A percentile compares a stretch with the other conserved stretches of the same genome.
Evolutionary conservation across 164 flowering plant species (phyloP).

Genomic region (Stephania yunnanensis): DNA sequence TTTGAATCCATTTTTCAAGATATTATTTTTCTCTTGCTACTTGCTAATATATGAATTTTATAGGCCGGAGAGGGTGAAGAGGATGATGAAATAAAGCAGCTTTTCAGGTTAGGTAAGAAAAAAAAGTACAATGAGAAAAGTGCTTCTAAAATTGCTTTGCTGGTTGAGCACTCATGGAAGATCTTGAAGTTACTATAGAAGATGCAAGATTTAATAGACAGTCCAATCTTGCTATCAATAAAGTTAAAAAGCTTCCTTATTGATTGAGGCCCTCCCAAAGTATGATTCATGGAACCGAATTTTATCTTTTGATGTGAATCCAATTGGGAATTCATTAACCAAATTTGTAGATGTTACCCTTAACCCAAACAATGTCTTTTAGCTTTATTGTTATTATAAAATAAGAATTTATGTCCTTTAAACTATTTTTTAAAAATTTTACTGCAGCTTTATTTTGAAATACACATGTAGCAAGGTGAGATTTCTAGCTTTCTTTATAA

Average conservation of each 20-base stretch:
- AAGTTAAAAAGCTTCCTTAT: slow-evolving; percentile 83
- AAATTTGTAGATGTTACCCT: too few relatives aligned
- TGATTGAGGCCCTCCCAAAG: slow-evolving; percentile 92
- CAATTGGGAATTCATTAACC: too few relatives aligned
- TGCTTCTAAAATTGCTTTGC: slow-evolving; percentile 77
- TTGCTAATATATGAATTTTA: too few relatives aligned
- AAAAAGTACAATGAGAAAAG: slow-evolving; percentile 83
- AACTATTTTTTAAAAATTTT: too few relatives aligned
- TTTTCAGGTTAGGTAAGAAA: slow-evolving; percentile 79
- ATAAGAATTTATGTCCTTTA: too few relatives aligned
- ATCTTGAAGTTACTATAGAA: slow-evolving; percentile 74
- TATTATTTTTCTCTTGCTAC: slow-evolving; percentile 12
- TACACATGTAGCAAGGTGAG: too few relatives aligned
- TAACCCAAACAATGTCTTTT: too few relatives aligned
- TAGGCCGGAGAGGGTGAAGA: too few relatives aligned
- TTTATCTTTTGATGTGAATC: too few relatives aligned
- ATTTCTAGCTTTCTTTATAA: too few relatives aligned
- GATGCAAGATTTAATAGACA: slow-evolving; percentile 59
- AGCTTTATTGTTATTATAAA: too few relatives aligned
- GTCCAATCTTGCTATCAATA: slow-evolving; percentile 81
- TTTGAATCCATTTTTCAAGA: background rate
- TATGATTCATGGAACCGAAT: slow-evolving; percentile 16
- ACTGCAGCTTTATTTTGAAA: too few relatives aligned
- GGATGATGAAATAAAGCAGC: slow-evolving; percentile 34
- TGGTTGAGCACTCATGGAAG: slow-evolving; percentile 94